A percentile compares a stretch with the other conserved stretches of the same genome.
These are phyloP conservation scores for Termitomyces sp. DNA, from an alignment of 1,284 basidiomycete species.

Conservation along the genomic window DNA sequence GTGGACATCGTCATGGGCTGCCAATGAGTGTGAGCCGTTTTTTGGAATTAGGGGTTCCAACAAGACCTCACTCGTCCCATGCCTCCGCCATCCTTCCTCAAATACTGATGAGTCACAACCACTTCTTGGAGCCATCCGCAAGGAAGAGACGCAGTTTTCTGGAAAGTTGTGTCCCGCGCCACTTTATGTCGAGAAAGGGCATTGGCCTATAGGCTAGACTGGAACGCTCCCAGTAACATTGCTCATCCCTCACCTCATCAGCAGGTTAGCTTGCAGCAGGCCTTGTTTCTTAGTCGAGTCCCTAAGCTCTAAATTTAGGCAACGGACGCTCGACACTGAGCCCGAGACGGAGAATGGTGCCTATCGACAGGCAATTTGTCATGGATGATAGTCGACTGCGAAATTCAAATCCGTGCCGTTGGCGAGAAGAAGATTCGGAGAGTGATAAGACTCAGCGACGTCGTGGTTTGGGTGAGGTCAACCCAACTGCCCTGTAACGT, in stretches of 20 bases:
- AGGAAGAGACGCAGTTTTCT: background rate
- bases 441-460: background rate
- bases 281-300: slow-evolving; percentile 1
- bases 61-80: background rate
- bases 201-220: background rate
- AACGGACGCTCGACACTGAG: background rate
- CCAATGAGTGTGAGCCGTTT: background rate
- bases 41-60: background rate
- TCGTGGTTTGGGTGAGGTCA: background rate
- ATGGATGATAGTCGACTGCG: background rate
- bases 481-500: background rate
- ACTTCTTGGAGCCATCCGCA: background rate
- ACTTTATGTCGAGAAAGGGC: background rate
- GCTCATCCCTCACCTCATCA: slow-evolving; percentile 1
- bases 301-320: background rate
- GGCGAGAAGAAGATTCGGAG: background rate
- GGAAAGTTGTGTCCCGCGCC: background rate
- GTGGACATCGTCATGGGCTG: no score
- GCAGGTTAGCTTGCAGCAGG: background rate
- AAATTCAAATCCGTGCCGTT: background rate
- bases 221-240: background rate
- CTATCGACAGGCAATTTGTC: background rate
- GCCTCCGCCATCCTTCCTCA: background rate
- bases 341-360: background rate
- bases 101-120: background rate